Conservation (phyloP, 148 eudicot genomes). For the Nepenthes mirabilis region DNA sequence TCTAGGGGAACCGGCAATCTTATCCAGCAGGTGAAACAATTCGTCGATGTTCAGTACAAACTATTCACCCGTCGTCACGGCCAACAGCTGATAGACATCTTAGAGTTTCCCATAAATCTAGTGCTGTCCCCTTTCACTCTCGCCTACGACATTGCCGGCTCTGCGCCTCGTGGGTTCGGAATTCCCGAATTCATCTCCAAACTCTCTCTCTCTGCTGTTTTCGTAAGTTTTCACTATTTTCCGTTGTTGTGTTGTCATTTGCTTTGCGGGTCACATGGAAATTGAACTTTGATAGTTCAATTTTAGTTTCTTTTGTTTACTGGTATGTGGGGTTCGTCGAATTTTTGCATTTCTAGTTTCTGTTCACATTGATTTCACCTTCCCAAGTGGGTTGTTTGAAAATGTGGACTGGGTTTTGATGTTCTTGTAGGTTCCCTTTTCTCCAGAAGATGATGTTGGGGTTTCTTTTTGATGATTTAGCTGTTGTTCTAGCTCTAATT, state of each 20-base stretch:
- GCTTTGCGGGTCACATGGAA: neutral
- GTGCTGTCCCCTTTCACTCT: conserved; percentile 65
- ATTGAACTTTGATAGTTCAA: neutral
- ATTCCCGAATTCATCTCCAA: conserved; percentile 74
- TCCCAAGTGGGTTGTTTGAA: too few relatives aligned
- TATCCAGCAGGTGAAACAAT: conserved; percentile 20
- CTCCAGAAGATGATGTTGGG: too few relatives aligned
- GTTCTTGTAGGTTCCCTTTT: too few relatives aligned
- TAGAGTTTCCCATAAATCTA: conserved; percentile 57
- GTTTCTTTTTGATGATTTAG: too few relatives aligned
- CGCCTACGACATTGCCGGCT: conserved; percentile 61
- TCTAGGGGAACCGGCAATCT: conserved; percentile 28
- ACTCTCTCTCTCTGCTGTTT: conserved; percentile 56
- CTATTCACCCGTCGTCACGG: conserved; percentile 33
- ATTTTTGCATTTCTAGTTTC: too few relatives aligned
- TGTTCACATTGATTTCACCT: too few relatives aligned
- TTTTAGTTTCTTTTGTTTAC: too few relatives aligned
- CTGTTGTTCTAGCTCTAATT: too few relatives aligned
- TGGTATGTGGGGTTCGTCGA: too few relatives aligned
- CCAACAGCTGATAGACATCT: conserved; percentile 32
- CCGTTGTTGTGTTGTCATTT: neutral
- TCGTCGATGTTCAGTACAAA: conserved; percentile 35
- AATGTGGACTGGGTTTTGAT: too few relatives aligned
- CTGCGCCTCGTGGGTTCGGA: conserved; percentile 88
- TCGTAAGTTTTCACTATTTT: conserved; percentile 24